Evolutionary conservation across 2,329 filamentous ascomycete genomes (phyloP).

Genomic region (Ceratocystiopsis sp.): DNA sequence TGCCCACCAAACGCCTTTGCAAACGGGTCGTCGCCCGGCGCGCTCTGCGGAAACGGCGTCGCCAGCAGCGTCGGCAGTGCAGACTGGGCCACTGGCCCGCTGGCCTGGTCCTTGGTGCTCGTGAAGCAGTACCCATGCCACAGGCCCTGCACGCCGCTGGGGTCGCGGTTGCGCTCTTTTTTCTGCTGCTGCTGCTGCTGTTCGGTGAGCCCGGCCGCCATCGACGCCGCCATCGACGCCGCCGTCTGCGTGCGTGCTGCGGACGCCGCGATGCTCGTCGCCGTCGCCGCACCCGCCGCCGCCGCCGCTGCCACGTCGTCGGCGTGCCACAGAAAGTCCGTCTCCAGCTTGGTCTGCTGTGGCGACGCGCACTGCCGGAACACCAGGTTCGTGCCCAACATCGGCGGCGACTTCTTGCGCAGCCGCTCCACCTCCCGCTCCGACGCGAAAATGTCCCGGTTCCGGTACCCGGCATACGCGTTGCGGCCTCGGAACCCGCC

Average conservation of each 20-base stretch:
- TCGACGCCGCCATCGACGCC: too few relatives aligned
- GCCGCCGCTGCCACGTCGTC: slow-evolving; percentile 14
- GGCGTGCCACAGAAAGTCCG: slow-evolving; percentile 47
- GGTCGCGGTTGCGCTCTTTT: too few relatives aligned
- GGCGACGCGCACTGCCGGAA: slow-evolving; percentile 76
- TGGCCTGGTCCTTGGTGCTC: slow-evolving; percentile 17
- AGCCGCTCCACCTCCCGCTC: slow-evolving; percentile 29
- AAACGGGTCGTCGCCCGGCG: slow-evolving; percentile 27
- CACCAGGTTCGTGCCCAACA: slow-evolving; percentile 67
- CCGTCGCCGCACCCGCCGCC: background rate
- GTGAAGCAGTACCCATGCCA: slow-evolving; percentile 59
- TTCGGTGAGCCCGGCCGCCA: too few relatives aligned
- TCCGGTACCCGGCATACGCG: slow-evolving; percentile 25
- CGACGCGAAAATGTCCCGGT: slow-evolving; percentile 30
- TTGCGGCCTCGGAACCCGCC: slow-evolving; percentile 21
- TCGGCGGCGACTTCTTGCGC: slow-evolving; percentile 50
- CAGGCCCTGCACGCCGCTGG: slow-evolving; percentile 36
- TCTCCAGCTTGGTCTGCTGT: slow-evolving; percentile 68
- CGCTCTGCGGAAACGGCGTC: slow-evolving; percentile 27
- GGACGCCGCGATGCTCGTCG: too few relatives aligned
- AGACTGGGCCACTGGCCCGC: slow-evolving; percentile 28
- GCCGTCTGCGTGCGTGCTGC: too few relatives aligned
- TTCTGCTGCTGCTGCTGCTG: slow-evolving; percentile 24
- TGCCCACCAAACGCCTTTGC: slow-evolving; percentile 20
- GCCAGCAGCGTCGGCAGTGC: slow-evolving; percentile 32